Evolutionary conservation across 495 filamentous ascomycete species (phyloP).

Genomic region (Neurospora tetrasperma): DNA sequence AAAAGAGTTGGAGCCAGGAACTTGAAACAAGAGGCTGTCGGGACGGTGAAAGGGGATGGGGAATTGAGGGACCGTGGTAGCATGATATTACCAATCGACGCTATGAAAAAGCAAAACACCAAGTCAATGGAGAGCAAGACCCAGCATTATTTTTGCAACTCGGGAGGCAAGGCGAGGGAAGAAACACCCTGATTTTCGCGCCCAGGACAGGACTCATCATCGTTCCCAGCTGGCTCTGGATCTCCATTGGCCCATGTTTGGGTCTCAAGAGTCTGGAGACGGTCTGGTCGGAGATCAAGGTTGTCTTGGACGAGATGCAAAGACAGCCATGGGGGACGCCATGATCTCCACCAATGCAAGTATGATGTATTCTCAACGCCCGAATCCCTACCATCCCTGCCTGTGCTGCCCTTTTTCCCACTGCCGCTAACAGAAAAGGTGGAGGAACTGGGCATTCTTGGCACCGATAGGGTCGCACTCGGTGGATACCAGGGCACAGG

Average conservation of each 20-base stretch:
- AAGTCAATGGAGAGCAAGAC: neutral
- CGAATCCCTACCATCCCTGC: conserved; percentile 7
- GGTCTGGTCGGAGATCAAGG: neutral
- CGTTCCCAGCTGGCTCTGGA: neutral
- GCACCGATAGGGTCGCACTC: neutral
- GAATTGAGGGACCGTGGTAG: neutral
- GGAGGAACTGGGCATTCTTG: neutral
- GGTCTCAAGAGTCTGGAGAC: neutral
- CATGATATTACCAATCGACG: neutral
- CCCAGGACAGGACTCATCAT: neutral
- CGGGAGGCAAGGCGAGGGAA: neutral
- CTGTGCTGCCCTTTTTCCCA: neutral
- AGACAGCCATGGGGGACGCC: conserved; percentile 1
- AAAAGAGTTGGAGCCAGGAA: neutral
- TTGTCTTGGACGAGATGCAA: neutral
- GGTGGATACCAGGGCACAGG: neutral
- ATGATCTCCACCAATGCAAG: conserved; percentile 7
- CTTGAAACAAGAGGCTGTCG: neutral
- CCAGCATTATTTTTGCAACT: neutral
- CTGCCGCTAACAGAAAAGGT: neutral
- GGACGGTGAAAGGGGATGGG: neutral
- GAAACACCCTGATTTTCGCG: neutral
- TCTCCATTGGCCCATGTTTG: neutral
- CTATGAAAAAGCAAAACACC: neutral
- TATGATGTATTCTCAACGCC: conserved; percentile 19